Evolutionary conservation across 352 stramenopile species (phyloP), one percentile per base, ranked within the genome.

Genomic region (Lagenidium sp.): DNA sequence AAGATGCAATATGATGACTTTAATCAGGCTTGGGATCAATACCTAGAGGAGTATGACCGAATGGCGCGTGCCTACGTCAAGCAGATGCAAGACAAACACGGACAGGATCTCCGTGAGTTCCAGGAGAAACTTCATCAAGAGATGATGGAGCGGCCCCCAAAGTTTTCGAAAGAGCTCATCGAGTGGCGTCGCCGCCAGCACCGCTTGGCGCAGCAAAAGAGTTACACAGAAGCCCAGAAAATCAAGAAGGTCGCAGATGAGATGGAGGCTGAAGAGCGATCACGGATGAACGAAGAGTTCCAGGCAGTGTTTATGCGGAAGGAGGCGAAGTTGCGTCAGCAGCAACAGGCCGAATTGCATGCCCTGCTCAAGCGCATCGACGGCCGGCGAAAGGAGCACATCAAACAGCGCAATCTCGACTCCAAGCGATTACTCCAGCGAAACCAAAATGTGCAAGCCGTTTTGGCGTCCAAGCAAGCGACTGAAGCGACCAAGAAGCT

Each of bases 1-100:
- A 96, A 96, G 57, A 96, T 97, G 82, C 91, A 97, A 64, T 96
- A 95, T 50, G 75, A 82, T 35, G 87, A 97, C 49, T 97, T 97
- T 56, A 97, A 97, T 47, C 58, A 66, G 16, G 81, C 82, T 11
- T 98, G 92, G 94, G 93, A 97, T 56, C 78, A 95, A 57, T 98
- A 97, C 61, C 80, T 98, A 60, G 73, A 96, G 44, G 90, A 97
- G 43, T 98, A 97, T 55, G 90, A 98, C 65, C 68, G 73, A 41
- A 97, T 97, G 85, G 87, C 90, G 11, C 71, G 95, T 44, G 73
- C 90, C 39, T 97, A 97, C 59, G 92, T 97, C 18, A 78, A 95
- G 60, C 85, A 97, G 57, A 96, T 98, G 83, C 94, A 79, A 1
- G 81, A 96, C 46, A 95, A 95, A 25, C 94, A 98, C 59, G 60